These are phyloP conservation scores for Boletellus sp. DNA, from an alignment of 1,284 basidiomycete species.

Conservation along the genomic window DNA sequence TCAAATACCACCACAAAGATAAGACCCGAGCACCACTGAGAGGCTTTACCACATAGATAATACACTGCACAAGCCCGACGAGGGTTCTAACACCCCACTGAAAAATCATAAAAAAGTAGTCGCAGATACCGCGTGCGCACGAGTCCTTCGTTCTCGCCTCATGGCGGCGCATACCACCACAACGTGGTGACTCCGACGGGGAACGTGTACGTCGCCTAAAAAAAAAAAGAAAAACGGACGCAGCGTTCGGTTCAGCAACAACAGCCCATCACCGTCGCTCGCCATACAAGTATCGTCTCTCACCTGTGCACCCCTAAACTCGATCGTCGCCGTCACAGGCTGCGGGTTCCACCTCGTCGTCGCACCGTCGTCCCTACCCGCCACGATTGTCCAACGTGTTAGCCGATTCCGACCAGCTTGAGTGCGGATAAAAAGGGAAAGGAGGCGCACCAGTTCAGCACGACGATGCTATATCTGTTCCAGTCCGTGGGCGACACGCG, in stretches of 20 bases:
- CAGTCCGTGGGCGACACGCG: conserved; percentile 54
- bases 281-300: conserved; percentile 1
- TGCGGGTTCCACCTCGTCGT: conserved; percentile 57
- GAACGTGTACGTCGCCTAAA: conserved; percentile 38
- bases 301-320: conserved; percentile 67
- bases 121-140: too few species aligned
- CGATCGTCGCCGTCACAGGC: conserved; percentile 61
- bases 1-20: too few species aligned
- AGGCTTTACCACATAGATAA: too few species aligned
- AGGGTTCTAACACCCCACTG: too few species aligned
- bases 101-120: too few species aligned
- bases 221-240: too few species aligned
- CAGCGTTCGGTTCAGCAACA: too few species aligned
- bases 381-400: too few species aligned
- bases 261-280: not conserved
- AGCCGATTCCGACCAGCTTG: too few species aligned
- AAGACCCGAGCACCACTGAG: too few species aligned
- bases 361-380: conserved; percentile 51
- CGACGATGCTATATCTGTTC: conserved; percentile 64
- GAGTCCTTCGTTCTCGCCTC: conserved; percentile 5
- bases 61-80: too few species aligned
- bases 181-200: conserved; percentile 40
- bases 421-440: not conserved
- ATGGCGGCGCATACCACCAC: conserved; percentile 34
- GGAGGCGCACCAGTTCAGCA: conserved; percentile 52